These are phyloP conservation scores for Fistulina hepatica DNA, from an alignment of 1,284 basidiomycete species.

Conservation along the genomic window DNA sequence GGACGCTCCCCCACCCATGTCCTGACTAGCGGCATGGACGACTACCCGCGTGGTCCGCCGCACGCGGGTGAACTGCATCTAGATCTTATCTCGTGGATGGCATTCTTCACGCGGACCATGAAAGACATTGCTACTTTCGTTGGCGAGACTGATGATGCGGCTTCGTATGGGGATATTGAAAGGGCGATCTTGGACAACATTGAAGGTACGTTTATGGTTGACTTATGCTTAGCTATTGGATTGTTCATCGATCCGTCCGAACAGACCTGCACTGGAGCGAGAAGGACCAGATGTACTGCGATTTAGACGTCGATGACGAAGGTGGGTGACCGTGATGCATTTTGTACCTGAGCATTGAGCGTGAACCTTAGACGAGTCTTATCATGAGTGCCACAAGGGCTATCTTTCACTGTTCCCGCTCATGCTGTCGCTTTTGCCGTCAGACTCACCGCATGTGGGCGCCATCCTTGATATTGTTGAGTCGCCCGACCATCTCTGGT, in stretches of 20 bases:
- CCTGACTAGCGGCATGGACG: conserved; percentile 89
- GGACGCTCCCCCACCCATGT: conserved; percentile 84
- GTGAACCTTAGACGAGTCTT: conserved; percentile 63
- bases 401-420: conserved; percentile 93
- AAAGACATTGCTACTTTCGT: conserved; percentile 73
- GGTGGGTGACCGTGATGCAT: conserved; percentile 34
- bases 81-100: conserved; percentile 93
- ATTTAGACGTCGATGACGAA: conserved; percentile 73
- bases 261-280: conserved; percentile 90
- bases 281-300: conserved; percentile 85
- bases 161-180: conserved; percentile 68
- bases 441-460: conserved; percentile 69
- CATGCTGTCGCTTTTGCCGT: conserved; percentile 67
- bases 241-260: conserved; percentile 4
- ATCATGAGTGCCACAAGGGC: conserved; percentile 82
- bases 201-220: conserved; percentile 46
- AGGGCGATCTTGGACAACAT: conserved; percentile 76
- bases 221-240: conserved; percentile 2
- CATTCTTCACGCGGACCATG: conserved; percentile 86
- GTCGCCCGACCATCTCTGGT: conserved; percentile 84
- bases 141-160: conserved; percentile 71
- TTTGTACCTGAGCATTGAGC: conserved; percentile 1
- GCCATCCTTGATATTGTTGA: conserved; percentile 69
- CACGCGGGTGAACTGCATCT: conserved; percentile 88
- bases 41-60: conserved; percentile 83